phyloP scores from a whole-genome alignment of 352 stramenopile genomes.

The Phytophthora foliorum region DNA sequence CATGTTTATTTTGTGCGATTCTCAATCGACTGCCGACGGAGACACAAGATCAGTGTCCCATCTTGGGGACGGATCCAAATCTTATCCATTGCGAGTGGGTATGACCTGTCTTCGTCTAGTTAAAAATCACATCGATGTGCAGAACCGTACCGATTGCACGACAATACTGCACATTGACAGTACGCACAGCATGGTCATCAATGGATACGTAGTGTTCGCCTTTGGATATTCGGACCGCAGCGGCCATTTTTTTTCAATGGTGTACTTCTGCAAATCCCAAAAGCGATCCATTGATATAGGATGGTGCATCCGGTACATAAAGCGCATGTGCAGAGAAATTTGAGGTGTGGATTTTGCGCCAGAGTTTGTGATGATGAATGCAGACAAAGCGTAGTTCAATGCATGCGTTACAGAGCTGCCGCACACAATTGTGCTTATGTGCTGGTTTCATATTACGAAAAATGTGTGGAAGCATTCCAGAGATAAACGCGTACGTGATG shows the following conservation, averaged over 20 bases:
- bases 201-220: neutral
- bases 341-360: neutral
- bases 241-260: neutral
- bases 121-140: neutral
- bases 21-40: neutral
- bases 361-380: neutral
- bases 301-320: neutral
- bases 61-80: neutral
- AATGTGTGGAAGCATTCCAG: neutral
- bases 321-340: neutral
- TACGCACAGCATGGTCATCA: neutral
- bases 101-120: neutral
- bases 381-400: neutral
- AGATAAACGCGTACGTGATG: neutral
- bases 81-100: neutral
- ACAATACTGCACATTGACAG: neutral
- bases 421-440: neutral
- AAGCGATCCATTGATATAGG: conserved; percentile 1
- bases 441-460: neutral
- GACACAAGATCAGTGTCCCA: neutral
- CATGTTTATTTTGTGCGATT: neutral
- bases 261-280: conserved; percentile 1
- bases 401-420: neutral
- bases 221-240: conserved; percentile 4
- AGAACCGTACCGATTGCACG: neutral